Conservation (phyloP, 2,329 filamentous ascomycete genomes). For the Gliomastix tumulicola region DNA sequence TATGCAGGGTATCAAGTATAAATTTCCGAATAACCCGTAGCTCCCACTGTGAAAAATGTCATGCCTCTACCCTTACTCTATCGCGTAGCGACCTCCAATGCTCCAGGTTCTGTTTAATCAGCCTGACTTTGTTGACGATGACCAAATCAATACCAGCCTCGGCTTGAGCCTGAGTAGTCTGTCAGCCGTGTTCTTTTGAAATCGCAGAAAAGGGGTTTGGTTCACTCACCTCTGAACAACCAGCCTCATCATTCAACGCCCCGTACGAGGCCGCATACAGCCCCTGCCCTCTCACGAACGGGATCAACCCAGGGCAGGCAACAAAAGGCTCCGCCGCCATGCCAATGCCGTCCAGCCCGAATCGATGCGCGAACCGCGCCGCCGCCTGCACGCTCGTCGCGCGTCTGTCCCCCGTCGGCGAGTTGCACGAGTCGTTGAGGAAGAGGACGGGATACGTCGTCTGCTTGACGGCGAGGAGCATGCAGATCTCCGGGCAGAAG, state of each 20-base stretch:
- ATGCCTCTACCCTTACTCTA: too few species aligned
- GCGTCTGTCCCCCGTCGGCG: neutral
- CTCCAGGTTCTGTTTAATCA: neutral
- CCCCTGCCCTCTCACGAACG: neutral
- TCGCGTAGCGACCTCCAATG: too few species aligned
- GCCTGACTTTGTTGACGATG: neutral
- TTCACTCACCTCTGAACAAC: neutral
- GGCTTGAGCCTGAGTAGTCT: neutral
- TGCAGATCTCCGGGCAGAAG: neutral
- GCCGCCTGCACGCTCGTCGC: neutral
- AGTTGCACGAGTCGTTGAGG: neutral
- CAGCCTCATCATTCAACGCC: neutral
- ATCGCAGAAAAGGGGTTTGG: too few species aligned
- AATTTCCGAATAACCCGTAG: too few species aligned
- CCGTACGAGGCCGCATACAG: neutral
- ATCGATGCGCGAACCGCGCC: neutral
- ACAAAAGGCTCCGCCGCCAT: neutral
- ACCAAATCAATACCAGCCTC: neutral
- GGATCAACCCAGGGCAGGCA: neutral
- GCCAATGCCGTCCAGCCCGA: neutral
- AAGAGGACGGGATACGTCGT: neutral
- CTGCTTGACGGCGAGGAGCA: neutral
- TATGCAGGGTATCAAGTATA: too few species aligned
- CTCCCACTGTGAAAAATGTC: too few species aligned
- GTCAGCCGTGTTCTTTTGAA: too few species aligned